These are phyloP conservation scores for Dictyostelium brefeldianum DNA, from an alignment of 78 protist genomes.

Conservation along the genomic window DNA sequence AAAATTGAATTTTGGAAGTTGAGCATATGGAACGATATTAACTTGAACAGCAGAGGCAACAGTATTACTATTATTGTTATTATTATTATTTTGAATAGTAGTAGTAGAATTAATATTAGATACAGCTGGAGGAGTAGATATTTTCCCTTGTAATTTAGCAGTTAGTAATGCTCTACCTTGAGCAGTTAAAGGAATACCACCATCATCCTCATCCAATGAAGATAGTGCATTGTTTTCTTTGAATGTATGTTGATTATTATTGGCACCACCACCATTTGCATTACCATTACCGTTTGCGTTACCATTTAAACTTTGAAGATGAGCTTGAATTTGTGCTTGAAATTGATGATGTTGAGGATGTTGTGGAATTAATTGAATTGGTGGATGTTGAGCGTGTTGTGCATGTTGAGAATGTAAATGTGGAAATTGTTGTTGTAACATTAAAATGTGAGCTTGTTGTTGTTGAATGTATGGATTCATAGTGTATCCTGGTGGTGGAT, in stretches of 20 bases:
- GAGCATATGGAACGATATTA: neutral
- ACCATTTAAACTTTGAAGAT: neutral
- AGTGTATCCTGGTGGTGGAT: neutral
- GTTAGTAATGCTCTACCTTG: slow-evolving; percentile 43
- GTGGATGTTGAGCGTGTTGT: neutral
- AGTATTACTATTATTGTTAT: neutral
- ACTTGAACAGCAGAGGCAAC: neutral
- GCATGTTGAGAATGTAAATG: neutral
- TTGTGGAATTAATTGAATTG: neutral
- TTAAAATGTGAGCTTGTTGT: neutral
- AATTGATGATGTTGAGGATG: slow-evolving; percentile 8
- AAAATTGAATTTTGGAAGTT: neutral
- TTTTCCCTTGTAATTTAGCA: slow-evolving; percentile 33
- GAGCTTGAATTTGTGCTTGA: neutral
- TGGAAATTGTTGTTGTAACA: neutral
- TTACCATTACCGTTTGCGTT: neutral
- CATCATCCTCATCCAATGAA: slow-evolving; percentile 69
- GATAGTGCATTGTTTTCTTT: slow-evolving; percentile 37
- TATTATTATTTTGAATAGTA: neutral
- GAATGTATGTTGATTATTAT: slow-evolving; percentile 23
- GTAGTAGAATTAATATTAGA: neutral
- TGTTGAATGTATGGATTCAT: neutral
- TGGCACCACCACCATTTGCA: neutral
- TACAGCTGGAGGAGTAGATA: neutral
- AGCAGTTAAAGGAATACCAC: slow-evolving; percentile 66